A percentile compares a stretch with the other conserved stretches of the same genome.
Conservation (phyloP, 2,329 filamentous ascomycete species). For the Aspergillus luchuensis region DNA sequence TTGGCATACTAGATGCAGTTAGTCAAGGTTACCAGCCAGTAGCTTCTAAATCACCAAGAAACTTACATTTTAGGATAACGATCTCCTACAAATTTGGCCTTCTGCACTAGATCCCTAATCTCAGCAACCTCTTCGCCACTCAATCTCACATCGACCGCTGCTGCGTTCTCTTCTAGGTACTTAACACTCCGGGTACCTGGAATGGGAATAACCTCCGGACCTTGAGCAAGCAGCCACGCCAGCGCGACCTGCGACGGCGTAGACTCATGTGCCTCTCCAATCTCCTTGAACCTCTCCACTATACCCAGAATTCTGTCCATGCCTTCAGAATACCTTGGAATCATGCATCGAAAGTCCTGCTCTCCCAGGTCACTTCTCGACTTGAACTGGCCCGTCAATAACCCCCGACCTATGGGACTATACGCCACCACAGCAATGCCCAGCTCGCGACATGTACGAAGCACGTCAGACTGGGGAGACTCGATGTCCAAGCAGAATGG, state of each 20-base stretch:
- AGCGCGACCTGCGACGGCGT: conserved; percentile 62
- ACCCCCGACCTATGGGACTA: conserved; percentile 61
- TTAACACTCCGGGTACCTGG: conserved; percentile 3
- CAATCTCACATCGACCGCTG: background rate
- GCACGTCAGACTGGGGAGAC: conserved; percentile 48
- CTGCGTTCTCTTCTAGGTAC: conserved; percentile 5
- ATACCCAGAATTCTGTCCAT: conserved; percentile 58
- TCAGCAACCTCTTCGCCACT: background rate
- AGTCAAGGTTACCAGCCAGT: background rate
- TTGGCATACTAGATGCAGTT: background rate
- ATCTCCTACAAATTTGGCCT: background rate
- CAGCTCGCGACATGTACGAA: conserved; percentile 60
- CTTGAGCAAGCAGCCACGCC: conserved; percentile 61
- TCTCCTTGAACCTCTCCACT: conserved; percentile 50
- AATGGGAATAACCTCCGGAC: conserved; percentile 7
- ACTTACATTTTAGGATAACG: background rate
- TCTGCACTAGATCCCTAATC: background rate
- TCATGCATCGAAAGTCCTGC: conserved; percentile 50
- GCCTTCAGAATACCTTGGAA: conserved; percentile 53
- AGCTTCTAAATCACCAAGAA: too few species aligned
- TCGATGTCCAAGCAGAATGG: conserved; percentile 54
- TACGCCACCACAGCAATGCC: conserved; percentile 61
- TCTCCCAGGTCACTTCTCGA: conserved; percentile 50
- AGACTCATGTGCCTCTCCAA: conserved; percentile 58
- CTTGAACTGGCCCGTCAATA: conserved; percentile 56